phyloP scores from a whole-genome alignment of 768 basidiomycete species.

The Mycena indigotica region DNA sequence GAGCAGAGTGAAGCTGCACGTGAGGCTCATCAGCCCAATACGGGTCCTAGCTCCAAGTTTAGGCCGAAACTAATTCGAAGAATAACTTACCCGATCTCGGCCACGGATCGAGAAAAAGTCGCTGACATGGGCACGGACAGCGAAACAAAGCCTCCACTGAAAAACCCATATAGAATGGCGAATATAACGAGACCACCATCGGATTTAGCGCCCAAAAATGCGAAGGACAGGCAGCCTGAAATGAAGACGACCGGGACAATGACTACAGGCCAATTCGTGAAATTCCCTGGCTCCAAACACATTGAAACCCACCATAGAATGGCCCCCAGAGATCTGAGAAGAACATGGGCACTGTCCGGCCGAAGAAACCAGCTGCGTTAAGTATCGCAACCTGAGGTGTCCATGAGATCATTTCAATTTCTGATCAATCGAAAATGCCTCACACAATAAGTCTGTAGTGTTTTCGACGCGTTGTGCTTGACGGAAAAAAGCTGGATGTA shows the following conservation, averaged over 20 bases:
- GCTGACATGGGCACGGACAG: too few species aligned
- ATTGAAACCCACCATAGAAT: too few species aligned
- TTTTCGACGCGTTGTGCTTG: conserved; percentile 52
- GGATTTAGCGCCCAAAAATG: conserved; percentile 45
- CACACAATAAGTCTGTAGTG: too few species aligned
- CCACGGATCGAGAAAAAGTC: too few species aligned
- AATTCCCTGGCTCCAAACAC: too few species aligned
- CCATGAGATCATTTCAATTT: not conserved
- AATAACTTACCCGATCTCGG: conserved; percentile 18
- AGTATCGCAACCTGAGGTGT: conserved; percentile 47
- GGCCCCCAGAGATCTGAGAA: conserved; percentile 57
- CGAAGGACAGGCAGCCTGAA: conserved; percentile 46
- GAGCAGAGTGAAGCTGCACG: conserved; percentile 20
- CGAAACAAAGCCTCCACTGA: too few species aligned
- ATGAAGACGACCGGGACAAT: conserved; percentile 38
- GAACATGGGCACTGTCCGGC: conserved; percentile 59
- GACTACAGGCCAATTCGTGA: not conserved
- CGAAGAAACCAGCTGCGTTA: conserved; percentile 54
- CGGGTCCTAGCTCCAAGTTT: conserved; percentile 5
- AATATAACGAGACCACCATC: conserved; percentile 44
- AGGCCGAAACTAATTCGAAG: too few species aligned
- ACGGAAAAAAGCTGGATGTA: conserved; percentile 57
- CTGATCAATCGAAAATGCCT: too few species aligned
- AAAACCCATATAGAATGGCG: conserved; percentile 51
- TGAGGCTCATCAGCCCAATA: conserved; percentile 19